phyloP scores from a whole-genome alignment of 495 filamentous ascomycete genomes.

The Neurospora tetrasperma region DNA sequence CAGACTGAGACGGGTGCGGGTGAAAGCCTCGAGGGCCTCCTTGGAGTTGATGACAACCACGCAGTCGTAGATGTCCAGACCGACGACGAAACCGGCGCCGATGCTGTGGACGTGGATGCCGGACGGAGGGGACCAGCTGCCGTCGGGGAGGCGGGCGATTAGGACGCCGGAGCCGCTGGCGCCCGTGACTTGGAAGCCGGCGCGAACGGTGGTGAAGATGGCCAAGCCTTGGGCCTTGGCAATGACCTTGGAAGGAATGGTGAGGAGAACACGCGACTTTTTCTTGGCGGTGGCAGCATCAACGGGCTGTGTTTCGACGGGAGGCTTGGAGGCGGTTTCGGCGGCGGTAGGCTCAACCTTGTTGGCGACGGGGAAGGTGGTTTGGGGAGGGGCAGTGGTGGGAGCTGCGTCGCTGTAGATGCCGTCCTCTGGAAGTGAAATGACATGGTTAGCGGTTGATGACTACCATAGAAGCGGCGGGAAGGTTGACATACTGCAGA shows the following conservation, averaged over 20 bases:
- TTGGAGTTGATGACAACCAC: slow-evolving; percentile 72
- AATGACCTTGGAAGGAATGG: slow-evolving; percentile 67
- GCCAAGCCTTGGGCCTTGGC: slow-evolving; percentile 63
- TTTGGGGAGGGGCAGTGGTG: slow-evolving; percentile 1
- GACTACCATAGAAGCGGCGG: background rate
- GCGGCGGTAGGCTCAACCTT: slow-evolving; percentile 6
- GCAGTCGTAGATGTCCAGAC: slow-evolving; percentile 77
- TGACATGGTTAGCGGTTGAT: background rate
- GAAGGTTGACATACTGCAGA: slow-evolving; percentile 48
- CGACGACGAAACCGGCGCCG: slow-evolving; percentile 66
- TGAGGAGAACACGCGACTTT: slow-evolving; percentile 38
- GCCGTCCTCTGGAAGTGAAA: slow-evolving; percentile 16
- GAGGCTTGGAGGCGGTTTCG: background rate
- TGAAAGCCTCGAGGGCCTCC: slow-evolving; percentile 64
- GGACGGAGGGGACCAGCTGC: slow-evolving; percentile 66
- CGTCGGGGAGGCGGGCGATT: slow-evolving; percentile 57
- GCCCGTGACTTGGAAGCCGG: slow-evolving; percentile 67
- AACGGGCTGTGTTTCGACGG: slow-evolving; percentile 1
- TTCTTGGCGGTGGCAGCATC: slow-evolving; percentile 15
- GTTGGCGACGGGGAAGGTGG: slow-evolving; percentile 1
- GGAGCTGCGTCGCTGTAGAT: slow-evolving; percentile 20
- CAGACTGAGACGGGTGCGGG: slow-evolving; percentile 58
- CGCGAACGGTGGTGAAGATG: slow-evolving; percentile 77
- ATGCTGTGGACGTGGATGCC: slow-evolving; percentile 69
- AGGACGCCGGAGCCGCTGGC: slow-evolving; percentile 68